phyloP scores from a whole-genome alignment of 1,284 basidiomycete species.

The Puccinia novopanici region DNA sequence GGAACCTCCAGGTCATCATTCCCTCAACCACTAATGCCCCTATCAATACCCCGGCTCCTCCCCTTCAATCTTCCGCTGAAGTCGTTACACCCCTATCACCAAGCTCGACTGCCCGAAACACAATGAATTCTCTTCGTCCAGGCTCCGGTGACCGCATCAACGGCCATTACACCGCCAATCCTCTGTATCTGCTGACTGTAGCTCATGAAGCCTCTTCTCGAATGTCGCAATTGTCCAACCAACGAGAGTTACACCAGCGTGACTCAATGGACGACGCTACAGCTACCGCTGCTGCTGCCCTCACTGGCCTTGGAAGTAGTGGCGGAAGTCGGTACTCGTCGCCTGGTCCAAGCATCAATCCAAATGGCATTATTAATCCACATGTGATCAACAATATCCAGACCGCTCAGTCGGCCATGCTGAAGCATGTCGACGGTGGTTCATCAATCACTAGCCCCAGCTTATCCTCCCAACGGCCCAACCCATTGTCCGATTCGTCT shows the following conservation, averaged over 20 bases:
- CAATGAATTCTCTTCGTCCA: conserved; percentile 6
- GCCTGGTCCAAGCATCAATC: conserved; percentile 33
- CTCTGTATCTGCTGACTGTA: conserved; percentile 43
- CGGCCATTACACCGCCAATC: conserved; percentile 31
- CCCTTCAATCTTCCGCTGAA: conserved; percentile 4
- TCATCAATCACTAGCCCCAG: conserved; percentile 5
- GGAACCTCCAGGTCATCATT: conserved; percentile 5
- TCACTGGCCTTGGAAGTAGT: conserved; percentile 46
- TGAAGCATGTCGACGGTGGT: neutral
- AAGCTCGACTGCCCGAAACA: neutral
- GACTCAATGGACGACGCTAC: conserved; percentile 41
- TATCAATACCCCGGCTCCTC: conserved; percentile 14
- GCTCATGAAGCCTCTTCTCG: conserved; percentile 41
- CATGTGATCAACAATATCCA: conserved; percentile 57
- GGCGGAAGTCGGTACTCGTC: conserved; percentile 47
- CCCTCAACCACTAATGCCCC: conserved; percentile 12
- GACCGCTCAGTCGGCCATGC: neutral
- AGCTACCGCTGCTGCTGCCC: conserved; percentile 42
- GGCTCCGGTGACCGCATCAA: conserved; percentile 1
- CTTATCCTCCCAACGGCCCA: conserved; percentile 10
- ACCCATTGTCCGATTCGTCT: conserved; percentile 56
- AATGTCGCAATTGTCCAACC: conserved; percentile 18
- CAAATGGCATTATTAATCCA: conserved; percentile 28
- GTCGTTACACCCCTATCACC: conserved; percentile 27
- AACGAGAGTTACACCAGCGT: conserved; percentile 17